Percentiles rank a stretch among this genome's conserved stretches.
These are phyloP conservation scores for Tolypocladium pustulatum DNA, from an alignment of 2,329 filamentous ascomycete species.

Conservation along the genomic window DNA sequence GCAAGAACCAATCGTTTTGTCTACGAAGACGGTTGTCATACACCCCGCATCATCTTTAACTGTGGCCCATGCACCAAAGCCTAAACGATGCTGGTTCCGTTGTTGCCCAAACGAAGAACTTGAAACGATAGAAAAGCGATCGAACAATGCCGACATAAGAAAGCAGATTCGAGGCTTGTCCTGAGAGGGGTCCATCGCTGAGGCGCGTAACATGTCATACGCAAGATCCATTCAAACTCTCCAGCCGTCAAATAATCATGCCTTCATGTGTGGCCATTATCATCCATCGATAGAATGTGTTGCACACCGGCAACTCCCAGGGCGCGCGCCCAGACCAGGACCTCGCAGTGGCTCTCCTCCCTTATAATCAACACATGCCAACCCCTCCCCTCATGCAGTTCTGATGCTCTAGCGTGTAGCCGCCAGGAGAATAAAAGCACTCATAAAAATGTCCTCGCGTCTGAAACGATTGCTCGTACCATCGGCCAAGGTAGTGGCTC, in stretches of 20 bases:
- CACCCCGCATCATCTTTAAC: neutral
- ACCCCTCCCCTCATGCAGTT: neutral
- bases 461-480: neutral
- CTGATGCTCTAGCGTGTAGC: neutral
- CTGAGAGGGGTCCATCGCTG: neutral
- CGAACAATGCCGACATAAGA: neutral
- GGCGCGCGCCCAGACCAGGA: neutral
- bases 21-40: neutral
- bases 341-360: neutral
- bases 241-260: slow-evolving; percentile 5
- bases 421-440: neutral
- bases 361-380: neutral
- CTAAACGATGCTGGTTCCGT: neutral
- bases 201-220: neutral
- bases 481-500: neutral
- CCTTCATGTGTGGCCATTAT: slow-evolving; percentile 8
- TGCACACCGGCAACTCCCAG: neutral
- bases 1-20: neutral
- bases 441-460: neutral
- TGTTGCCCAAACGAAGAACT: neutral
- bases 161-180: neutral
- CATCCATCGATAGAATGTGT: slow-evolving; percentile 1
- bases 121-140: neutral
- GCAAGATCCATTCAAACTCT: slow-evolving; percentile 5
- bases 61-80: neutral